Evolutionary conservation across 1,284 basidiomycete genomes (phyloP), one percentile per base, ranked within the genome.

Genomic region (Cutaneotrichosporon cyanovorans): DNA sequence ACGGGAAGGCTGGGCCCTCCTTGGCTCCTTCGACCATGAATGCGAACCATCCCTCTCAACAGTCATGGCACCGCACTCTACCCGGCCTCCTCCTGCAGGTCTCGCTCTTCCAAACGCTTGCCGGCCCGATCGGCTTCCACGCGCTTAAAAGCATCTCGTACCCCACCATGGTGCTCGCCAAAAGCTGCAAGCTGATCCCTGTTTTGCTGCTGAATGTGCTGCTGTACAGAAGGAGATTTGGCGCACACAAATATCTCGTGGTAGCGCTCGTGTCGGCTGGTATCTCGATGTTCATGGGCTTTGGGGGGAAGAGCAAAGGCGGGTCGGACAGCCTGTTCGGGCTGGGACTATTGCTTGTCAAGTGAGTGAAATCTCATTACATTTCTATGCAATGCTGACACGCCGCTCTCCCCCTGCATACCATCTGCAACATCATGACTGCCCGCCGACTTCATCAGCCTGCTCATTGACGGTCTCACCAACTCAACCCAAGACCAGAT

Each of bases 401-500:
- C 25, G 25, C 25, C 25, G n/a, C n/a, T n/a, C n/a, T n/a, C n/a
- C n/a, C 18, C 7, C 16, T n/a, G 1, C 34, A 20, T 23, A 15
- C 21, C 11, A 20, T 30, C 40, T 10, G n/a, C n/a, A 16, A 9
- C 10, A 7, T 2, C 10, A 16, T 15, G 7, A 18, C 37, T 44
- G 11, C 19, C 44, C 18, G 77, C n/a, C n/a, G n/a, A n/a, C n/a
- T n/a, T n/a, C n/a, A n/a, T n/a, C 63, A 97, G 96, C 73, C 78
- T 98, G 21, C 73, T 86, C 16, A 78, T 98, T 40, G 95, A 99
- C 68, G 95, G 95, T 19, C 82, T 87, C 33, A 87, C 85, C 46
- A 97, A 98, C 74, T 88, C 88, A n/a, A 96, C 92, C 2, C 95
- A 99, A 71, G 95, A 99, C 69, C 87, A 97, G 73, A 86, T 98